Evolutionary conservation across 305 asterid genomes (phyloP), one percentile per base, ranked within the genome.

Genomic region (Fraxinus dipetala): DNA sequence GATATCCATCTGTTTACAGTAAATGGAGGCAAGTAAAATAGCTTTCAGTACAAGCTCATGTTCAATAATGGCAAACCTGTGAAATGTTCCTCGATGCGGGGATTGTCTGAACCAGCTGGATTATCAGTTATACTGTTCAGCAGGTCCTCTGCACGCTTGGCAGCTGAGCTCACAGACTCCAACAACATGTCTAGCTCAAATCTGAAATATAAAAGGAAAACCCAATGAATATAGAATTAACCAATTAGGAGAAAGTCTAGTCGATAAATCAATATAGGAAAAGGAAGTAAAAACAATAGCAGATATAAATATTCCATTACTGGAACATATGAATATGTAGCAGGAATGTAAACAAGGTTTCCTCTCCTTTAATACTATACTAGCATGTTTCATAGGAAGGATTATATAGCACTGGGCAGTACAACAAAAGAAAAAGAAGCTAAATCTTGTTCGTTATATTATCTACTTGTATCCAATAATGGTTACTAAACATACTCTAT

Each of bases 151-250:
- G 89, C 98, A 28, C 92, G 95, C 90, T 91, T 95, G 40, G 95
- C 88, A 83, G 98, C 88, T 54, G 98, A 93, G 87, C 90, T 92
- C 83, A 93, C 95, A 0, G 96, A 95, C 84, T 97, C 98, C 91
- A 97, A 85, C 84, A 97, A 86, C 99, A 97, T 97, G 88, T 97
- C 99, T 61, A 97, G 91, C 91, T 97, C 99, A 89, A 93, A 97
- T 86, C 99, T 97, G 90, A 86, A 86, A 61, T 38, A 81, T 78
- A 70, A 78, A 84, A 76, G 80, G 83, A 83, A 43, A 82, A 67
- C 73, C 77, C 73, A 73, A 54, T 22, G 70, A 38, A 77, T 40
- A 82, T 35, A 74, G 14, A 80, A 74, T 79, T 36, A 79, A 75
- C 82, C 72, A 80, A 78, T 74, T 69, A 24, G 16, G 30, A 32